phyloP scores from a whole-genome alignment of 176 grass and related monocot genomes.

The Calamus simplicifolius region DNA sequence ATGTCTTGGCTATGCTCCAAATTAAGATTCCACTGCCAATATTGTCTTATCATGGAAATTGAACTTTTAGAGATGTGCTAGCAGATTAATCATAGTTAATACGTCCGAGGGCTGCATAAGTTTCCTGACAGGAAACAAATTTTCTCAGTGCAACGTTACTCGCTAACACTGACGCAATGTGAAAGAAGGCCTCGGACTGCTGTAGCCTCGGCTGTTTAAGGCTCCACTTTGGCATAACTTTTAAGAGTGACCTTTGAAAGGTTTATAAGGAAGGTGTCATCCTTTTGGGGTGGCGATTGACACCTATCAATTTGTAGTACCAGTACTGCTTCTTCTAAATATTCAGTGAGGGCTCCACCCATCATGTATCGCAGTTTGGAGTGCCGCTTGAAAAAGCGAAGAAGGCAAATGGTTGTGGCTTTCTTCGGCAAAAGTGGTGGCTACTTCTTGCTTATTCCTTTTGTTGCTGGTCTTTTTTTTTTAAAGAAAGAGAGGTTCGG shows the following conservation, averaged over 20 bases:
- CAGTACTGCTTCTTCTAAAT: too few relatives aligned
- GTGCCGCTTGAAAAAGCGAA: background rate
- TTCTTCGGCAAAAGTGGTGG: background rate
- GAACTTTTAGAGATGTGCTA: too few relatives aligned
- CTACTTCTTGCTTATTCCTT: background rate
- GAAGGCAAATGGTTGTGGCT: background rate
- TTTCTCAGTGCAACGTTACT: too few relatives aligned
- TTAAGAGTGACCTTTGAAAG: constrained; percentile 36
- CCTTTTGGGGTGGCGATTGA: constrained; percentile 59
- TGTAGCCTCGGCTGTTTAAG: background rate
- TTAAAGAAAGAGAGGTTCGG: background rate
- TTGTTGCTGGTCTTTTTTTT: background rate
- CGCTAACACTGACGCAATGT: background rate
- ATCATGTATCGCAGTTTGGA: too few relatives aligned
- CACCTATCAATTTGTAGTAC: constrained; percentile 5
- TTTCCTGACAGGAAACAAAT: too few relatives aligned
- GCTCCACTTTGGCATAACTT: background rate
- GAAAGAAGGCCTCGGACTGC: background rate
- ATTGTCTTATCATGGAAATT: too few relatives aligned
- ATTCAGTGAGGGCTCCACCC: too few relatives aligned
- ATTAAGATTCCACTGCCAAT: too few relatives aligned
- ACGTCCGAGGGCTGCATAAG: too few relatives aligned
- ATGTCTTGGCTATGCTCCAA: too few relatives aligned
- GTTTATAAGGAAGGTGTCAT: constrained; percentile 70
- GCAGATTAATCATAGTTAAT: too few relatives aligned